A percentile compares a stretch with the other conserved stretches of the same genome.
Evolutionary conservation across 2,329 filamentous ascomycete species (phyloP).

Genomic region (Fusarium albidum): DNA sequence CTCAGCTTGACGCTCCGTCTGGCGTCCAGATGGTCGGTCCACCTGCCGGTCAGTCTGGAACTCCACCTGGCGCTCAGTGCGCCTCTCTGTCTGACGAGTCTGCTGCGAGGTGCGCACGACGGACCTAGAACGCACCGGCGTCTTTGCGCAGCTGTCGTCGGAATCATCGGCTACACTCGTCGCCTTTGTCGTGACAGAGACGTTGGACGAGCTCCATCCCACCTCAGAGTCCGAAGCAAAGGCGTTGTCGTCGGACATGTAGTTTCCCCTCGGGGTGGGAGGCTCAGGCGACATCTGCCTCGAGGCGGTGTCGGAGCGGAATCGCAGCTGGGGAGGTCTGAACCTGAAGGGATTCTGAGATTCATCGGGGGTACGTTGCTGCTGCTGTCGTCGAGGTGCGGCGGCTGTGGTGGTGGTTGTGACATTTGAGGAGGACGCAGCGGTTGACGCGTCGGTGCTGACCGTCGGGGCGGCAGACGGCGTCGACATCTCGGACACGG

Average conservation of each 20-base stretch:
- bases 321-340: conserved; percentile 37
- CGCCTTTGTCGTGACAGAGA: conserved; percentile 34
- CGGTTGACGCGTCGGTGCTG: conserved; percentile 12
- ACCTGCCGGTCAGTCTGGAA: conserved; percentile 7
- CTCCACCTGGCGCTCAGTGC: conserved; percentile 24
- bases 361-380: conserved; percentile 10
- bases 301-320: conserved; percentile 31
- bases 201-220: conserved; percentile 34
- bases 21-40: conserved; percentile 11
- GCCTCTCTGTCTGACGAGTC: conserved; percentile 28
- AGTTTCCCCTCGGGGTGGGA: conserved; percentile 25
- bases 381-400: background rate
- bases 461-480: conserved; percentile 11
- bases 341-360: conserved; percentile 31
- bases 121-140: conserved; percentile 30
- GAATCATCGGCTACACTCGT: conserved; percentile 37
- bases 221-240: conserved; percentile 38
- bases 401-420: conserved; percentile 15
- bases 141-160: conserved; percentile 35
- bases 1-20: conserved; percentile 29
- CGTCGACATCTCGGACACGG: conserved; percentile 37
- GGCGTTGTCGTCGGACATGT: conserved; percentile 36
- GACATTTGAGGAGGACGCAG: conserved; percentile 12
- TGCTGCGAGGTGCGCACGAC: conserved; percentile 31
- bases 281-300: conserved; percentile 29